These are phyloP conservation scores for Sporothrix protearum DNA, from an alignment of 2,329 filamentous ascomycete genomes.

Conservation along the genomic window DNA sequence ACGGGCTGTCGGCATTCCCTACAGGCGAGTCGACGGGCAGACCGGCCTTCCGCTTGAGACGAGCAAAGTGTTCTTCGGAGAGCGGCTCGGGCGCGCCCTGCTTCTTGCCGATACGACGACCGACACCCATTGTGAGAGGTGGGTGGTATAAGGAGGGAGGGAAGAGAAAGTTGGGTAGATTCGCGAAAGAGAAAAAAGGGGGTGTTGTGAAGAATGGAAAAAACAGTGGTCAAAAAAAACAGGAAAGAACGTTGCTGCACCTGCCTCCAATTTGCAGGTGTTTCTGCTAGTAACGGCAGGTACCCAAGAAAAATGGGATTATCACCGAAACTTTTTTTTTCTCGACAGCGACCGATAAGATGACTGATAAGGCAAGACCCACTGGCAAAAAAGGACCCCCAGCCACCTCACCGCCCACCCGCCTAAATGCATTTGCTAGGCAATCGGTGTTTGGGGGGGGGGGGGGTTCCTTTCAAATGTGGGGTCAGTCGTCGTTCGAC, in stretches of 20 bases:
- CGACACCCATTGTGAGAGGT: constrained; percentile 67
- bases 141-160: neutral
- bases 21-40: constrained; percentile 58
- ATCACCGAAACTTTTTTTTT: constrained; percentile 24
- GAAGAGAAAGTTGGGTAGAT: neutral
- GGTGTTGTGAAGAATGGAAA: neutral
- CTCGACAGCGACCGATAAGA: constrained; percentile 23
- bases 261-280: neutral
- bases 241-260: neutral
- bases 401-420: constrained; percentile 19
- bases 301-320: neutral
- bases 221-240: neutral
- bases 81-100: constrained; percentile 82
- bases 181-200: neutral
- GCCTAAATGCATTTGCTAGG: constrained; percentile 1
- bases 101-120: constrained; percentile 84
- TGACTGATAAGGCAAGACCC: constrained; percentile 21
- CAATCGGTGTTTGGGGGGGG: neutral
- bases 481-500: constrained; percentile 1
- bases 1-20: constrained; percentile 43
- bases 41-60: constrained; percentile 79
- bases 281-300: constrained; percentile 2
- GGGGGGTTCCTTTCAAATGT: neutral
- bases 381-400: neutral
- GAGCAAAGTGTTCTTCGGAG: constrained; percentile 74